Evolutionary conservation across 805 yeast genomes (phyloP).

Genomic region (Kurtzmaniella fragi): DNA sequence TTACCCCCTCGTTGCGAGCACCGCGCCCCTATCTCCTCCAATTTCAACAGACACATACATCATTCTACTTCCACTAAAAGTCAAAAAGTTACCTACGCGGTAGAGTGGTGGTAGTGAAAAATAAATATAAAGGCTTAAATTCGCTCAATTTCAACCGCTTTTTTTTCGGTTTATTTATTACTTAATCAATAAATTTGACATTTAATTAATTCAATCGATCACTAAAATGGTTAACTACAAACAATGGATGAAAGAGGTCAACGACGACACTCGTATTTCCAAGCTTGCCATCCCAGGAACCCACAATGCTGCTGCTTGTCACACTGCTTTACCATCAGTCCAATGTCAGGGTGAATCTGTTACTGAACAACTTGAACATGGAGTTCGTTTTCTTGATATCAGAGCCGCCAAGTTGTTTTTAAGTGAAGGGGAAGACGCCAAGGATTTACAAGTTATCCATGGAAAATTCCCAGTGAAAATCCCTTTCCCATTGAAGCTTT

Average conservation of each 20-base stretch:
- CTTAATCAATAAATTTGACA: no score
- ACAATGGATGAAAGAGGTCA: slow-evolving; percentile 51
- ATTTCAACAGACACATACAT: slow-evolving; percentile 1
- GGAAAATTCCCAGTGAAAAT: slow-evolving; percentile 72
- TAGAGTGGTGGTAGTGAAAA: no score
- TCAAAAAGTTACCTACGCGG: no score
- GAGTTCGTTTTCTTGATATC: slow-evolving; percentile 72
- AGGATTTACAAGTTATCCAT: slow-evolving; percentile 63
- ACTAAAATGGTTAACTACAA: slow-evolving; percentile 34
- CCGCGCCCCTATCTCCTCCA: no score
- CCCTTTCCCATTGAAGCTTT: slow-evolving; percentile 50
- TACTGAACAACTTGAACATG: slow-evolving; percentile 59
- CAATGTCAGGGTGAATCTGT: slow-evolving; percentile 66
- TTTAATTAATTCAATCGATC: neutral
- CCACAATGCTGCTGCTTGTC: slow-evolving; percentile 76
- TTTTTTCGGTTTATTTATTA: no score
- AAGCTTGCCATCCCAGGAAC: slow-evolving; percentile 73
- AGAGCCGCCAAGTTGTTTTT: slow-evolving; percentile 57
- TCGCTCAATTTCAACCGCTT: no score
- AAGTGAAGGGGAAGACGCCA: slow-evolving; percentile 43
- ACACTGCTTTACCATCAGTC: slow-evolving; percentile 67
- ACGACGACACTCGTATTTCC: slow-evolving; percentile 47
- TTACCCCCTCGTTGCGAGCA: neutral
- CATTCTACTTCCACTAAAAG: slow-evolving; percentile 1
- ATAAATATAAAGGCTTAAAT: no score